These are phyloP conservation scores for Pezicula carpinea DNA, from an alignment of 2,329 filamentous ascomycete species.

Conservation along the genomic window DNA sequence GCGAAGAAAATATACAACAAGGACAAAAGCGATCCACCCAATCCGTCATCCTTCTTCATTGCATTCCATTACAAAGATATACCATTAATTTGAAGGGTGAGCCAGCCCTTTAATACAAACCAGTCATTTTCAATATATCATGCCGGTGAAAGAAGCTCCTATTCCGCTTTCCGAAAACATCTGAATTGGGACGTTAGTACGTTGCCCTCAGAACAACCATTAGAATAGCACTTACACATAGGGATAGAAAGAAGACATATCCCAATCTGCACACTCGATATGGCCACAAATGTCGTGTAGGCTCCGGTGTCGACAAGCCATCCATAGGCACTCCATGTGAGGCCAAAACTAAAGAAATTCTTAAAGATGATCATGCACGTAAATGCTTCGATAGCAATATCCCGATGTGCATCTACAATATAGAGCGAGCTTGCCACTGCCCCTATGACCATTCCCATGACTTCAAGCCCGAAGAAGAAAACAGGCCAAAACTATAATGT, in stretches of 20 bases:
- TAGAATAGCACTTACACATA: constrained; percentile 58
- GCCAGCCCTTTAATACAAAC: not conserved
- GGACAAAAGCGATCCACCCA: not conserved
- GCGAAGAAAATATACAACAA: no score
- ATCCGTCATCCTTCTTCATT: not conserved
- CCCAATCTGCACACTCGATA: constrained; percentile 72
- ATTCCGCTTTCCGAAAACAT: constrained; percentile 74
- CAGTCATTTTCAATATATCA: constrained; percentile 50
- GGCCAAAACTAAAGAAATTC: constrained; percentile 83
- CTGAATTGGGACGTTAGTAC: constrained; percentile 36
- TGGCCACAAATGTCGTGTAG: constrained; percentile 58
- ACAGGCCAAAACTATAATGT: constrained; percentile 67
- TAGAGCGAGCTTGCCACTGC: constrained; percentile 83
- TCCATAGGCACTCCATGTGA: constrained; percentile 80
- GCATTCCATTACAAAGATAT: not conserved
- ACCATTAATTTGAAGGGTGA: not conserved
- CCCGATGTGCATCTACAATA: constrained; percentile 85
- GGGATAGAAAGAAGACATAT: constrained; percentile 73
- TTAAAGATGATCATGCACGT: constrained; percentile 91
- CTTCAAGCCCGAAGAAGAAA: constrained; percentile 77
- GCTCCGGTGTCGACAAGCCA: constrained; percentile 71
- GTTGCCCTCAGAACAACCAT: not conserved
- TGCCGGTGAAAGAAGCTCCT: constrained; percentile 72
- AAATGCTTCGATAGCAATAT: constrained; percentile 82
- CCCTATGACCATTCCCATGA: constrained; percentile 87